Conservation (phyloP, 768 basidiomycete genomes). For the Naganishia vaughanmartiniae region DNA sequence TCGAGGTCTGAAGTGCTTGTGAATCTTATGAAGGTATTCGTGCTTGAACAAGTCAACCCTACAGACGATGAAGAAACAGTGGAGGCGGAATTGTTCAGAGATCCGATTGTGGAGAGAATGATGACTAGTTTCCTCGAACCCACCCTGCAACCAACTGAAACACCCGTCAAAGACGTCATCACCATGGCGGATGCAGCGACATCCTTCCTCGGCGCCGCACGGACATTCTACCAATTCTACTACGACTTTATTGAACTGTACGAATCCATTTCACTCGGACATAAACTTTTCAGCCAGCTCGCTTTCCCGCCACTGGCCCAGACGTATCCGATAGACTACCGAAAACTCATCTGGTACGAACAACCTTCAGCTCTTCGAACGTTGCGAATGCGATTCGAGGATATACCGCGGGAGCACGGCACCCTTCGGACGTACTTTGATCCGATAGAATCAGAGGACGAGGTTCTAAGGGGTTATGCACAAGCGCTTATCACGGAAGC, state of each 20-base stretch:
- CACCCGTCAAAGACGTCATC: background rate
- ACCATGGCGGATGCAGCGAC: conserved; percentile 36
- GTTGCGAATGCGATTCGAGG: conserved; percentile 52
- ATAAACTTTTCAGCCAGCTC: conserved; percentile 70
- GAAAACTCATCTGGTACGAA: conserved; percentile 79
- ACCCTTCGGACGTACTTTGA: conserved; percentile 34
- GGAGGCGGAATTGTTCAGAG: conserved; percentile 71
- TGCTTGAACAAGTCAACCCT: conserved; percentile 64
- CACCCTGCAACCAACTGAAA: conserved; percentile 52
- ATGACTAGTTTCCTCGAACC: conserved; percentile 65
- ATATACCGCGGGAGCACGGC: conserved; percentile 39
- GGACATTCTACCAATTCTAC: conserved; percentile 91
- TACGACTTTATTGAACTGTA: conserved; percentile 88
- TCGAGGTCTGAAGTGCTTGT: conserved; percentile 62
- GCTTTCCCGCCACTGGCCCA: conserved; percentile 74
- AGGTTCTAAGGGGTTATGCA: conserved; percentile 40
- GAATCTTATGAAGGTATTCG: conserved; percentile 86
- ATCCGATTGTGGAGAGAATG: conserved; percentile 60
- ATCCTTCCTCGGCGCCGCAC: conserved; percentile 59
- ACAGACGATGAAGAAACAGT: conserved; percentile 41
- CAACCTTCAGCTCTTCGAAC: conserved; percentile 55
- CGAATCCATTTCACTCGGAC: conserved; percentile 81
- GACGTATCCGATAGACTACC: conserved; percentile 75
- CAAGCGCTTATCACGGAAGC: conserved; percentile 35
- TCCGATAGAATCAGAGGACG: conserved; percentile 40